Percentiles rank a stretch among this genome's conserved stretches.
Conservation (phyloP, 2,329 filamentous ascomycete species). For the Dothideomycetidae sp. region DNA sequence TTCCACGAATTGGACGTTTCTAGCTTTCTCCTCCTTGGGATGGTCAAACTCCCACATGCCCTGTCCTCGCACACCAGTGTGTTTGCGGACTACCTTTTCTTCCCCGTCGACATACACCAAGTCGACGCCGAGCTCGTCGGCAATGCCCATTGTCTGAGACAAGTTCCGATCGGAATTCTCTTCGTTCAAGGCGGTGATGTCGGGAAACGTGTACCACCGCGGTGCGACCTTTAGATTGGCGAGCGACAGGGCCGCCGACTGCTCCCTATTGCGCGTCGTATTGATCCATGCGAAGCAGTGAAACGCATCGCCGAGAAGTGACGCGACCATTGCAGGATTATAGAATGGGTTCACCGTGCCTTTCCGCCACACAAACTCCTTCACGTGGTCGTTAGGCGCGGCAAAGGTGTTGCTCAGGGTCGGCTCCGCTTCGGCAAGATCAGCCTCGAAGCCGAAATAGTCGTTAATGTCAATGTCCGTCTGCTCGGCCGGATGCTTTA, state of each 20-base stretch:
- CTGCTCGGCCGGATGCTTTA: conserved; percentile 15
- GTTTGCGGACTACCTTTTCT: conserved; percentile 14
- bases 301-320: conserved; percentile 16
- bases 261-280: conserved; percentile 1
- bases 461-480: conserved; percentile 13
- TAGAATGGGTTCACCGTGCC: conserved; percentile 16
- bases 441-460: conserved; percentile 18
- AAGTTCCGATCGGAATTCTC: conserved; percentile 14
- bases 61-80: conserved; percentile 8
- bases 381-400: not conserved
- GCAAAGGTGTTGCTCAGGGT: conserved; percentile 1
- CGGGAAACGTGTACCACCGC: conserved; percentile 14
- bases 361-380: conserved; percentile 4
- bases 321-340: conserved; percentile 13
- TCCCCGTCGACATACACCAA: conserved; percentile 14
- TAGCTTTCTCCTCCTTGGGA: no score
- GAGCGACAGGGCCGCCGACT: not conserved
- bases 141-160: conserved; percentile 17
- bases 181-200: conserved; percentile 18
- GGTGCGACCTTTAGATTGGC: not conserved
- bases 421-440: conserved; percentile 14
- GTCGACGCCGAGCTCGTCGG: conserved; percentile 18
- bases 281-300: conserved; percentile 12
- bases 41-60: not conserved
- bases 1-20: no score